Evolutionary conservation across 2,329 filamentous ascomycete genomes (phyloP), one percentile per base, ranked within the genome.

Genomic region (Alternaria sp.): DNA sequence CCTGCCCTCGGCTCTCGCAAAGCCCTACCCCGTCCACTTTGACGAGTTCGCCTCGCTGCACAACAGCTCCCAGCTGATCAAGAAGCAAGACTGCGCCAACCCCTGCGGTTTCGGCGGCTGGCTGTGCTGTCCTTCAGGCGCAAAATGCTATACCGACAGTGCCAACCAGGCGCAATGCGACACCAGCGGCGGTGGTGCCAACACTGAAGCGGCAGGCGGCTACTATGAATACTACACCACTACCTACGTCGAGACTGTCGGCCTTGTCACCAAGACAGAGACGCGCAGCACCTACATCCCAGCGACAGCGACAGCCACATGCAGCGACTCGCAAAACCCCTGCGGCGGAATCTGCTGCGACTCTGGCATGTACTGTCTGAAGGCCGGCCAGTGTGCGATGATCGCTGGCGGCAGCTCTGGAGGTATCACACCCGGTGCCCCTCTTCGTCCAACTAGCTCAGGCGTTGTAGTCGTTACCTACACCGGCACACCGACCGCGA

Each of bases 341-440:
- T 94, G 92, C 75, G 91, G 91, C 30, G 76, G 76, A 56, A 89
- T 90, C 62, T 94, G 92, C 84, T 95, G 92, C 79, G 87, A 87
- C 23, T 86, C 82, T 63, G 87, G 87, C 80, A 90, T 92, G 79
- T 90, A 89, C 74, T 94, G 92, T 78, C 37, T 62, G 37, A 63
- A 20, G n/a, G 87, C 87, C 56, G 86, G 89, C 58, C 58, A 50
- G 73, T 93, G 91, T 75, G 79, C 82, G 6, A 78, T 86, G 25
- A 87, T 87, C 58, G 83, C 82, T 50, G 85, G 83, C 67, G 84
- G 83, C 67, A 87, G 82, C 84, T 78, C 76, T 55, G 79, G 77
- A 62, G 78, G 79, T 55, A 75, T 79, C 47, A 60, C 74, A 51
- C 84, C 86, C 26, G 89, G 87, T 55, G 87, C 79, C 76, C 84